These are phyloP conservation scores for Colletotrichum coccodes DNA, from an alignment of 2,329 filamentous ascomycete genomes.

Conservation along the genomic window DNA sequence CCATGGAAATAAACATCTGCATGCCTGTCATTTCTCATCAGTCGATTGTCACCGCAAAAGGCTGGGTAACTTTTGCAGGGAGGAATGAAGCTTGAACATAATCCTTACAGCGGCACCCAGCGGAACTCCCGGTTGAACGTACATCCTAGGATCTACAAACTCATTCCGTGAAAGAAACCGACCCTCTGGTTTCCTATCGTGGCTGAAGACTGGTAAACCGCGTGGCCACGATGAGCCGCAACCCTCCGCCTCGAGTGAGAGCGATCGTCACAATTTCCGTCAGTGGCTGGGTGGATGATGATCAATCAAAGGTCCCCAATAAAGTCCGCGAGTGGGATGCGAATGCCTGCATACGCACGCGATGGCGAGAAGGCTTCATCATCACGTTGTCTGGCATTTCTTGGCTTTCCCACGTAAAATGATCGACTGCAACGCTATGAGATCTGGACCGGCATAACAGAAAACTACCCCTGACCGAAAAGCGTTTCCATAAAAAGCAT, in stretches of 20 bases:
- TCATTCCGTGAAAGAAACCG: no score
- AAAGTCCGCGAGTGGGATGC: not conserved
- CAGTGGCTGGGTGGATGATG: not conserved
- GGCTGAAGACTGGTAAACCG: not conserved
- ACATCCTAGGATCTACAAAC: not conserved
- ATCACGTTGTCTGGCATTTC: not conserved
- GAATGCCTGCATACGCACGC: not conserved
- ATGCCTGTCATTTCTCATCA: not conserved
- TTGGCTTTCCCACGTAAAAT: not conserved
- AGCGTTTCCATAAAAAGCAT: not conserved
- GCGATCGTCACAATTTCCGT: not conserved
- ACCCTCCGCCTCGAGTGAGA: no score
- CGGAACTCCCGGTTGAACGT: not conserved
- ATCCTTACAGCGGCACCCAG: not conserved
- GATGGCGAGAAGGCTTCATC: conserved; percentile 15
- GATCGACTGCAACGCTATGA: not conserved
- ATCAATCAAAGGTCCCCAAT: not conserved
- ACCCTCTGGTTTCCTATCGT: not conserved
- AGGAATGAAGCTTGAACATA: not conserved
- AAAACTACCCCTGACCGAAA: not conserved
- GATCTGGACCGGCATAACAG: not conserved
- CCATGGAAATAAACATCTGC: not conserved
- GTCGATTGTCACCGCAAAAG: not conserved
- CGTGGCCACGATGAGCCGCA: not conserved
- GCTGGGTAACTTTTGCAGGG: not conserved